These are phyloP conservation scores for Tricholoma terreum DNA, from an alignment of 768 basidiomycete genomes.

Conservation along the genomic window DNA sequence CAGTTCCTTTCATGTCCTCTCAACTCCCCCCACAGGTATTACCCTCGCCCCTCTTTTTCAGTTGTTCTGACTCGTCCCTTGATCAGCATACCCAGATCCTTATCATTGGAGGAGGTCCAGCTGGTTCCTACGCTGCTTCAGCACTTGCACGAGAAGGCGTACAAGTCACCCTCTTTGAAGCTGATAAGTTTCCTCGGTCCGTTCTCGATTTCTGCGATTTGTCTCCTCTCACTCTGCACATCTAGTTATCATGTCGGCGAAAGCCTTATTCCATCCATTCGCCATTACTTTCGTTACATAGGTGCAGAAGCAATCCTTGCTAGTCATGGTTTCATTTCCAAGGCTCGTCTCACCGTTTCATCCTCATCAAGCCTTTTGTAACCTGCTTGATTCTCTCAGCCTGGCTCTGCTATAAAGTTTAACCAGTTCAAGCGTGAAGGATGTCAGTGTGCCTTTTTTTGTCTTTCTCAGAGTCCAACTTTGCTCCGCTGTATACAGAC, in stretches of 20 bases:
- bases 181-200: slow-evolving; percentile 52
- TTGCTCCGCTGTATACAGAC: slow-evolving; percentile 31
- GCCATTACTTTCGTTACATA: slow-evolving; percentile 59
- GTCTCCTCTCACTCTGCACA: background rate
- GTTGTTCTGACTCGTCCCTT: background rate
- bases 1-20: background rate
- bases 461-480: background rate
- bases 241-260: slow-evolving; percentile 56
- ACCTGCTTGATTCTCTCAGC: slow-evolving; percentile 29
- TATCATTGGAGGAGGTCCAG: slow-evolving; percentile 52
- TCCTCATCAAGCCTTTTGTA: background rate
- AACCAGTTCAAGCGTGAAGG: slow-evolving; percentile 65
- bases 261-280: slow-evolving; percentile 57
- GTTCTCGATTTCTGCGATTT: slow-evolving; percentile 2
- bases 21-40: slow-evolving; percentile 15
- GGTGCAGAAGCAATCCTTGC: slow-evolving; percentile 51
- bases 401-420: slow-evolving; percentile 62
- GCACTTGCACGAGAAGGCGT: slow-evolving; percentile 56
- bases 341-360: slow-evolving; percentile 31
- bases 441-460: slow-evolving; percentile 36
- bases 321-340: slow-evolving; percentile 47
- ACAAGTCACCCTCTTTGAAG: slow-evolving; percentile 51
- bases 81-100: slow-evolving; percentile 42
- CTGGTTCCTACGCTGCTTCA: slow-evolving; percentile 54
- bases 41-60: background rate